A percentile compares a stretch with the other conserved stretches of the same genome.
Conservation (phyloP, 306 rosid species). For the Astragalus membranaceus region DNA sequence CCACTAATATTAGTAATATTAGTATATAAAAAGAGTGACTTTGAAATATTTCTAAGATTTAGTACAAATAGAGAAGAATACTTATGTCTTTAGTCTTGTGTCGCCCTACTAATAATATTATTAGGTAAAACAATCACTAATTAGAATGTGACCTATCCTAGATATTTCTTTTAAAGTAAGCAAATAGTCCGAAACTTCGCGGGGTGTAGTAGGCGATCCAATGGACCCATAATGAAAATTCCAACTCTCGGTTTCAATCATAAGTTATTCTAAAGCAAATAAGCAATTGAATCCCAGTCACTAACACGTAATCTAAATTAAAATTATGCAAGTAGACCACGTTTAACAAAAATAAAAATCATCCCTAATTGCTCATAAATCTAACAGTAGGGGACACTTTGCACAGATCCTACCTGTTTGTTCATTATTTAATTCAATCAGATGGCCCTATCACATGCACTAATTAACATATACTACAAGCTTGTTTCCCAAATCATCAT, state of each 20-base stretch:
- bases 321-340: constrained; percentile 36
- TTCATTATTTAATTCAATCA: constrained; percentile 13
- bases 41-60: too few species aligned
- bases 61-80: too few species aligned
- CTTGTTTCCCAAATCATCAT: constrained; percentile 9
- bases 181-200: constrained; percentile 12
- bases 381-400: constrained; percentile 29
- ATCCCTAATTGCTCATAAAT: constrained; percentile 20
- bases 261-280: neutral
- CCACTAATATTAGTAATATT: too few species aligned
- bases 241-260: neutral
- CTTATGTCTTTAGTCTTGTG: too few species aligned
- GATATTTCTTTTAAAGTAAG: neutral
- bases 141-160: too few species aligned
- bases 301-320: neutral
- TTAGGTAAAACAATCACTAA: too few species aligned
- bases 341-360: constrained; percentile 29
- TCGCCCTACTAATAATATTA: too few species aligned
- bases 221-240: neutral
- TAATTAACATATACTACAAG: neutral
- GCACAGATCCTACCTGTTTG: constrained; percentile 9
- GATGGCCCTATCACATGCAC: constrained; percentile 1
- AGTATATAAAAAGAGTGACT: too few species aligned
- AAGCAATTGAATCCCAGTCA: neutral
- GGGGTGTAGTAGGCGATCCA: neutral